These are phyloP conservation scores for Pestalotiopsis sp. DNA, from an alignment of 2,329 filamentous ascomycete species.

Conservation along the genomic window DNA sequence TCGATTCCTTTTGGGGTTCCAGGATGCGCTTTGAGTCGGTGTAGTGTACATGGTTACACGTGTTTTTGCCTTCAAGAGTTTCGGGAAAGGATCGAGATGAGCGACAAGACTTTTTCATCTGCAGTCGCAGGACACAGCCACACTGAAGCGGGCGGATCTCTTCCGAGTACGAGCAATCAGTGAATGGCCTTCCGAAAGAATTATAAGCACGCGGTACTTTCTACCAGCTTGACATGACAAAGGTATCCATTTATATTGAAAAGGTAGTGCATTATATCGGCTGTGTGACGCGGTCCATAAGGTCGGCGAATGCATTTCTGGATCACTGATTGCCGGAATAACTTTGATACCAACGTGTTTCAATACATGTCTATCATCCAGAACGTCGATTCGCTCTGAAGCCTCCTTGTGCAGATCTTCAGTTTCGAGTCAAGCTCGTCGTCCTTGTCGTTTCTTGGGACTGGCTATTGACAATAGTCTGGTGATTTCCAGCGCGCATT, in stretches of 20 bases:
- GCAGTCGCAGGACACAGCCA: conserved; percentile 1
- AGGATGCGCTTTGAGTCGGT: neutral
- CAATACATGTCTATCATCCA: neutral
- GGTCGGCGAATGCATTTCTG: no score
- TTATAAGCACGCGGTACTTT: neutral
- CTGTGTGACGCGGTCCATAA: no score
- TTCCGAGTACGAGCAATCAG: neutral
- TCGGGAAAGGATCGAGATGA: neutral
- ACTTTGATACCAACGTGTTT: neutral
- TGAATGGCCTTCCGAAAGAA: neutral
- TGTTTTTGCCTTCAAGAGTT: neutral
- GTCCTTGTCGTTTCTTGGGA: neutral
- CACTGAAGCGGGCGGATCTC: neutral
- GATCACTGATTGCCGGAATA: neutral
- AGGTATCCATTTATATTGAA: no score
- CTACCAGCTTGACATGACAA: no score
- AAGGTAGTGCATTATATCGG: no score
- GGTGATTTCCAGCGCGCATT: neutral
- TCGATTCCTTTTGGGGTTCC: neutral
- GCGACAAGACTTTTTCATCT: neutral
- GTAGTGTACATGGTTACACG: neutral
- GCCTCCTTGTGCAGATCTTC: neutral
- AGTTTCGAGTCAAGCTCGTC: neutral
- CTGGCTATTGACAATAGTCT: conserved; percentile 1
- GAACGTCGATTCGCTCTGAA: neutral